Evolutionary conservation across 2,329 filamentous ascomycete genomes (phyloP).

Genomic region (Epicoccum sorghinum): DNA sequence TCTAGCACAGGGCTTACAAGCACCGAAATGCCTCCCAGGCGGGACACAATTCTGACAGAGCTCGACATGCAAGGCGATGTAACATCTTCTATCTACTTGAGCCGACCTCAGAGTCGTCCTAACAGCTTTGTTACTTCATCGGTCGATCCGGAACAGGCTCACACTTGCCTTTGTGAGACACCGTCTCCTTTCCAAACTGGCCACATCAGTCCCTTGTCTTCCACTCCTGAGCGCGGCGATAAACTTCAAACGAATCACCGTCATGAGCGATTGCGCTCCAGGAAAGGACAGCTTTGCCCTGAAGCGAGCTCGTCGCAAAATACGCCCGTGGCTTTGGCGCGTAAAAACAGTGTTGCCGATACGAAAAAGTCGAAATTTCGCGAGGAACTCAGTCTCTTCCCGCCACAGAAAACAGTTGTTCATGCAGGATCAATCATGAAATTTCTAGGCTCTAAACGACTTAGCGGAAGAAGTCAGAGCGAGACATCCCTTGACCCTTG

Average conservation of each 20-base stretch:
- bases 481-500: conserved; percentile 31
- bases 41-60: conserved; percentile 44
- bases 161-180: conserved; percentile 16
- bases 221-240: conserved; percentile 28
- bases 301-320: not conserved
- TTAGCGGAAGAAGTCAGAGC: conserved; percentile 40
- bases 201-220: conserved; percentile 29
- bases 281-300: not conserved
- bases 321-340: conserved; percentile 14
- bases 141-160: conserved; percentile 21
- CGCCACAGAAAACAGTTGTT: conserved; percentile 32
- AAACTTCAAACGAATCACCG: conserved; percentile 27
- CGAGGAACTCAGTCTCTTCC: conserved; percentile 45
- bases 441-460: conserved; percentile 37
- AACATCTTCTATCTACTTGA: conserved; percentile 51
- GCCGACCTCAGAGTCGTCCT: conserved; percentile 46
- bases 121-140: conserved; percentile 37
- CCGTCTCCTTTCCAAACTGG: conserved; percentile 15
- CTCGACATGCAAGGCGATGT: conserved; percentile 22
- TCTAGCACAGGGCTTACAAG: conserved; percentile 48
- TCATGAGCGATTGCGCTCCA: conserved; percentile 17
- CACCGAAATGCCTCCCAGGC: conserved; percentile 43
- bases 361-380: conserved; percentile 45
- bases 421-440: conserved; percentile 38
- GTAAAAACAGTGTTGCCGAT: conserved; percentile 39